Base-by-base conservation (phyloP, 2,329 filamentous ascomycete genomes). In the Xylaria polymorpha region DNA sequence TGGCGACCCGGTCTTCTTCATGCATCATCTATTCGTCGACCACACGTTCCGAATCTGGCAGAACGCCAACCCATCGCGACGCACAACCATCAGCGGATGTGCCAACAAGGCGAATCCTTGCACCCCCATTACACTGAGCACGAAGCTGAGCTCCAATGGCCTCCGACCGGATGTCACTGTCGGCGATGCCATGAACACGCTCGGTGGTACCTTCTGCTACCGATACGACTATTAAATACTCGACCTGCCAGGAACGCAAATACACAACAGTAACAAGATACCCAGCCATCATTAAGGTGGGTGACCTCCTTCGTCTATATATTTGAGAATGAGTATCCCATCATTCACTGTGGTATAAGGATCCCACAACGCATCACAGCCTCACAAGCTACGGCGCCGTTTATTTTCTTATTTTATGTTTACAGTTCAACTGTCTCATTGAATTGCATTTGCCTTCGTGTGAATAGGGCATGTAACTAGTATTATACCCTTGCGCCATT, bases 1-100 rank as follows among this genome's bases (percentile, higher is more conserved):
- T 18, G 76, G 77, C 41, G 79, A 81, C 67, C 79, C 79, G 1
- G 66, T 77, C 57, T 81, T 80, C 73, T 78, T 78, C 70, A 73
- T 79, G 76, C 78, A 80, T 71, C 78, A 80, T 71, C 43, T 71
- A 5, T 80, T 79, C 70, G 71, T 80, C 69, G 79, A 80, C 73
- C 78, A 76, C 71, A 74, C 72, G 37, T 80, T 77, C 77, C 74
- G 76, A 53, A 73, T 74, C 58, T 80, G 79, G 78, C 77, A 80
- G 70, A 77, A 78, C 71, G 75, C 69, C 64, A 72, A 76, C 61
- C 68, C 72, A 1, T 69, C 74, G 55, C 76, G 77, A 43, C 71
- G 70, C n/a, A 74, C 71, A 9, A 73, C 72, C 44, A 76, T 79
- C 68, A 73, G 74, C 66, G 78, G 78, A 18, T 79, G 77, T 50